These are phyloP conservation scores for Leccinum broughii DNA, from an alignment of 768 basidiomycete genomes.

Conservation along the genomic window DNA sequence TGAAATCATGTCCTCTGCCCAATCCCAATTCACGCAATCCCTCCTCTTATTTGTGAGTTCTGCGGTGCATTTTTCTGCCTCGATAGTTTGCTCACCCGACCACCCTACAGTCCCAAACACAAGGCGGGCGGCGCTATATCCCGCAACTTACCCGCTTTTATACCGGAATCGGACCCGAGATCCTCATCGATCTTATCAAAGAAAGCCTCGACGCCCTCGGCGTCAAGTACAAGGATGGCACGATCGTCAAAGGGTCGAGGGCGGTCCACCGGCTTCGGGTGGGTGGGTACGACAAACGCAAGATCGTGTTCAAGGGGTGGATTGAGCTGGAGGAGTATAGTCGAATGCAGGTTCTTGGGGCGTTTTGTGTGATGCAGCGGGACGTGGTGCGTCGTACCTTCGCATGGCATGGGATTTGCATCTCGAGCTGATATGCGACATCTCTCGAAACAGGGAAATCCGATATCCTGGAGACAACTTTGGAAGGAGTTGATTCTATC, in stretches of 20 bases:
- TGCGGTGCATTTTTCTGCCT: not conserved
- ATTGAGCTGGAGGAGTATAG: slow-evolving; percentile 66
- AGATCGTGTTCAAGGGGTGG: slow-evolving; percentile 70
- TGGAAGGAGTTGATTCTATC: slow-evolving; percentile 66
- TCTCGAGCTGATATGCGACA: not conserved
- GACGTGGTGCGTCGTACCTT: slow-evolving; percentile 53
- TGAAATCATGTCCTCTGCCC: slow-evolving; percentile 56
- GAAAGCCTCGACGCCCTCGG: slow-evolving; percentile 49
- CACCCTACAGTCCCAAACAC: slow-evolving; percentile 71
- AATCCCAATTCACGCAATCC: slow-evolving; percentile 77
- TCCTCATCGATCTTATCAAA: slow-evolving; percentile 54
- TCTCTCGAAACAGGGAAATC: slow-evolving; percentile 55
- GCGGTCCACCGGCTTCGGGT: slow-evolving; percentile 48
- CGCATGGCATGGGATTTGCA: not conserved
- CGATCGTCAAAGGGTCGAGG: slow-evolving; percentile 20
- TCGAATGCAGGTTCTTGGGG: slow-evolving; percentile 48
- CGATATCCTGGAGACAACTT: slow-evolving; percentile 74
- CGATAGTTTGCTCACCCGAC: not conserved
- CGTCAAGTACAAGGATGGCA: slow-evolving; percentile 49
- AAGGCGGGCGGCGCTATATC: slow-evolving; percentile 67
- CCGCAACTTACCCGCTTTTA: slow-evolving; percentile 85
- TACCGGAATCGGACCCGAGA: slow-evolving; percentile 52
- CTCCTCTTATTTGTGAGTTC: slow-evolving; percentile 76
- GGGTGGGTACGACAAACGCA: slow-evolving; percentile 69
- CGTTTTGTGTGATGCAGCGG: slow-evolving; percentile 69